Conservation (phyloP, 2,329 filamentous ascomycete species). For the Aspergillus ruber region DNA sequence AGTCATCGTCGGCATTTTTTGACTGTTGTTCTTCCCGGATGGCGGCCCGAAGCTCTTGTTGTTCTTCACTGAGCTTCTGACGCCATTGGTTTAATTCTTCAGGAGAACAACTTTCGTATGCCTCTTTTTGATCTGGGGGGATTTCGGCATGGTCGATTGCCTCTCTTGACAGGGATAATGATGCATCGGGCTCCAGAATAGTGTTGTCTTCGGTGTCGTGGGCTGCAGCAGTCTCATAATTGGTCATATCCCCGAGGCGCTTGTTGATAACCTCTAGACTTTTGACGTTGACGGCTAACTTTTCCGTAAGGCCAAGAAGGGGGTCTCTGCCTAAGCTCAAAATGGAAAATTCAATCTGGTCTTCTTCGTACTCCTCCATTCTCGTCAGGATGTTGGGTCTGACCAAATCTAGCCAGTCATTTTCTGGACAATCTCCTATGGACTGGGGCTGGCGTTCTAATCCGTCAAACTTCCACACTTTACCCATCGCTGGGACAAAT, state of each 20-base stretch:
- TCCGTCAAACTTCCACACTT: constrained; percentile 86
- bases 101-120: constrained; percentile 17
- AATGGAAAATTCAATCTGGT: constrained; percentile 67
- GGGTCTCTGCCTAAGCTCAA: constrained; percentile 68
- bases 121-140: constrained; percentile 13
- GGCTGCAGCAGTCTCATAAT: constrained; percentile 1
- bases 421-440: constrained; percentile 44
- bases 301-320: constrained; percentile 40
- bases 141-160: constrained; percentile 29
- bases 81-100: constrained; percentile 26
- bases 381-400: constrained; percentile 59
- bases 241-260: constrained; percentile 8
- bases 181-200: constrained; percentile 32
- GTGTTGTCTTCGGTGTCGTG: constrained; percentile 13
- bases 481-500: constrained; percentile 68
- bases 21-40: constrained; percentile 37
- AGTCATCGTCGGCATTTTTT: constrained; percentile 32
- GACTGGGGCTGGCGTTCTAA: constrained; percentile 64
- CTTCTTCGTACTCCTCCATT: constrained; percentile 61
- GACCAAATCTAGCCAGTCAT: constrained; percentile 62
- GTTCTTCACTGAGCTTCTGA: constrained; percentile 22
- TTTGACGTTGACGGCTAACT: constrained; percentile 42
- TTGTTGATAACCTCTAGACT: constrained; percentile 35
- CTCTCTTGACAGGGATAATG: constrained; percentile 24
- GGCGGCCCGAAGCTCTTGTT: constrained; percentile 26